Base-by-base conservation (phyloP, 768 basidiomycete genomes). In the Auricularia sp. region DNA sequence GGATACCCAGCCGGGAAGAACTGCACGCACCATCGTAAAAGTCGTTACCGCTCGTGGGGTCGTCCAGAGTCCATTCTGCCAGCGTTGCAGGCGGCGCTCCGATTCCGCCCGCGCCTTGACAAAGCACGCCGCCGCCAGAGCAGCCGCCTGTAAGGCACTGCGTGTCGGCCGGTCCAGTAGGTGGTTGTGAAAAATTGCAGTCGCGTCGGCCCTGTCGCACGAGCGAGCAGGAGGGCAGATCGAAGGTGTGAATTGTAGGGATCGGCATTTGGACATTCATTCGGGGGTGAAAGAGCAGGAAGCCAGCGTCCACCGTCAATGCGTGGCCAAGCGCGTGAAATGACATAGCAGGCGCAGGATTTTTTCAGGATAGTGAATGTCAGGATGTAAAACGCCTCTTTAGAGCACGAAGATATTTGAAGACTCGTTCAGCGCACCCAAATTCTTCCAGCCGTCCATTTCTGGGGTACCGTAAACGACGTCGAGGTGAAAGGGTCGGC, bases 51-150 rank as follows among this genome's bases (percentile, higher is more conserved):
- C 75, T 78, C 53, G 72, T 69, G 1, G 70, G 78, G 67, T 76
- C 68, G 16, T 53, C 59, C 8, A 88, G 73, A n/a, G 84, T 87
- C 75, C 82, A 88, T 68, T 89, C 87, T 1, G 87, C 88, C 43
- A 89, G 75, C 3, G 82, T 80, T 11, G 83, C 87, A 53, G 88
- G 88, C 36, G 87, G 86, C n/a, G 85, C 80, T 60, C 84, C 85
- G 1, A 64, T n/a, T 61, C 33, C 63, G 60, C 62, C 23, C 12
- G 53, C 5, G 3, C 43, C 12, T 18, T 10, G 16, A 29, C 16
- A 56, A 11, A 16, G 35, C 10, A 69, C 58, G 10, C 72, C 60
- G 43, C 72, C 72, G 6, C 72, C 71, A 36, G 67, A 69, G 60
- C 72, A 73, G 18, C 72, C 68, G 11, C 72, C 72, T 4, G 66